Percentiles rank a stretch among this genome's conserved stretches.
phyloP scores from a whole-genome alignment of 2,329 filamentous ascomycete genomes.

The Pyrenochaeta sp. region DNA sequence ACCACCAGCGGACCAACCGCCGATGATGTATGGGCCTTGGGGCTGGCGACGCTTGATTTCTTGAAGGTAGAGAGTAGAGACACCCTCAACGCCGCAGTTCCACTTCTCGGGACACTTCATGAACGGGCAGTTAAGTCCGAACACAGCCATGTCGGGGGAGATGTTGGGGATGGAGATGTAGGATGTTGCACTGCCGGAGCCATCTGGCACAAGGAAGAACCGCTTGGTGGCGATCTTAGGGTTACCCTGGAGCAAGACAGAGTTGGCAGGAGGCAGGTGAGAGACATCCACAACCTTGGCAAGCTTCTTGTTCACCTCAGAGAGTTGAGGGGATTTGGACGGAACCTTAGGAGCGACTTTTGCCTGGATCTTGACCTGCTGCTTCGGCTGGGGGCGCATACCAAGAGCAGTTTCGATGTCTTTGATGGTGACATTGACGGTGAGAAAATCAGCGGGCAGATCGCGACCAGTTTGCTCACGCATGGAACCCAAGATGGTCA shows the following conservation, averaged over 20 bases:
- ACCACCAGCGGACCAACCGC: slow-evolving; percentile 64
- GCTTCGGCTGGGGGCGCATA: slow-evolving; percentile 55
- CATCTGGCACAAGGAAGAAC: slow-evolving; percentile 61
- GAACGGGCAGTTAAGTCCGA: slow-evolving; percentile 72
- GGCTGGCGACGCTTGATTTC: slow-evolving; percentile 77
- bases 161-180: slow-evolving; percentile 68
- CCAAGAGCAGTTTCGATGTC: slow-evolving; percentile 72
- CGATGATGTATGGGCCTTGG: slow-evolving; percentile 64
- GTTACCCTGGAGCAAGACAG: slow-evolving; percentile 65
- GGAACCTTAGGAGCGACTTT: slow-evolving; percentile 26
- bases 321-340: slow-evolving; percentile 48
- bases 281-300: slow-evolving; percentile 50
- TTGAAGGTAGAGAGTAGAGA: slow-evolving; percentile 69
- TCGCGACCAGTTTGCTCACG: slow-evolving; percentile 60
- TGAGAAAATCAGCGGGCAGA: slow-evolving; percentile 63
- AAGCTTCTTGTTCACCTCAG: slow-evolving; percentile 59
- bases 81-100: slow-evolving; percentile 70
- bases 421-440: slow-evolving; percentile 67
- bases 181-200: slow-evolving; percentile 69
- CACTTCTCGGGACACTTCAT: slow-evolving; percentile 73
- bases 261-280: slow-evolving; percentile 57
- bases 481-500: slow-evolving; percentile 60
- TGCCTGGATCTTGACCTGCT: slow-evolving; percentile 39
- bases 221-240: slow-evolving; percentile 64
- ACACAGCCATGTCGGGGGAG: slow-evolving; percentile 58